A percentile compares a stretch with the other conserved stretches of the same genome.
These are phyloP conservation scores for Fusarium sp. DNA, from an alignment of 2,329 filamentous ascomycete genomes.

Conservation along the genomic window DNA sequence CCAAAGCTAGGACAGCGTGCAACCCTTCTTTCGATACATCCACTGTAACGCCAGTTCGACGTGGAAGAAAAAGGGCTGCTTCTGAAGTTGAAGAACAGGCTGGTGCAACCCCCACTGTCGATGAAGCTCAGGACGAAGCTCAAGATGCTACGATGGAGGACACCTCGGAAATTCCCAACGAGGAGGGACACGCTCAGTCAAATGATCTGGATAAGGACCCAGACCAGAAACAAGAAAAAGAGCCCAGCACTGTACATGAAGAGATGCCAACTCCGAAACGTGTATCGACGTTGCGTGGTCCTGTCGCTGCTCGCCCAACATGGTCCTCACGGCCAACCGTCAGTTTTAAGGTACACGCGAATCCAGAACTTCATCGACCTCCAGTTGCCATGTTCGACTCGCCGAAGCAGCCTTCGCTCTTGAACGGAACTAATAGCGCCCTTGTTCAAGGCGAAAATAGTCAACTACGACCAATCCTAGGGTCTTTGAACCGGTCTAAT, in stretches of 20 bases:
- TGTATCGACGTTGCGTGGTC: constrained; percentile 27
- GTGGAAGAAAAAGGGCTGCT: constrained; percentile 23
- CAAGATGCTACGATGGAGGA: not conserved
- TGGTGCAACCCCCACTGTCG: not conserved
- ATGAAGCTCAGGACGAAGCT: not conserved
- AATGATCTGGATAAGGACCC: not conserved
- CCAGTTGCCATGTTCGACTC: constrained; percentile 36
- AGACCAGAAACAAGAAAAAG: not conserved
- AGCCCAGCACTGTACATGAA: constrained; percentile 2
- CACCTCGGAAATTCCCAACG: not conserved
- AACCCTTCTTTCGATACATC: constrained; percentile 58
- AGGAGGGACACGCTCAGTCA: not conserved
- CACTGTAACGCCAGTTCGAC: constrained; percentile 26
- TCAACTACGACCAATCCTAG: constrained; percentile 40
- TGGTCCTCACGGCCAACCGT: constrained; percentile 40
- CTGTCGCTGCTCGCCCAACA: constrained; percentile 30
- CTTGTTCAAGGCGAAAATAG: constrained; percentile 40
- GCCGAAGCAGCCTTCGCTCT: constrained; percentile 17
- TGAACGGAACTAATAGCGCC: constrained; percentile 30
- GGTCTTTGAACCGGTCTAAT: constrained; percentile 24
- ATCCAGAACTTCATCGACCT: constrained; percentile 44
- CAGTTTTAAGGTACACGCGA: constrained; percentile 41
- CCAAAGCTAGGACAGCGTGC: constrained; percentile 65
- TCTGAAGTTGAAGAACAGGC: constrained; percentile 18
- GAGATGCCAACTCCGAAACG: constrained; percentile 7